phyloP scores from a whole-genome alignment of 164 flowering plant species.

The Taxillus chinensis region DNA sequence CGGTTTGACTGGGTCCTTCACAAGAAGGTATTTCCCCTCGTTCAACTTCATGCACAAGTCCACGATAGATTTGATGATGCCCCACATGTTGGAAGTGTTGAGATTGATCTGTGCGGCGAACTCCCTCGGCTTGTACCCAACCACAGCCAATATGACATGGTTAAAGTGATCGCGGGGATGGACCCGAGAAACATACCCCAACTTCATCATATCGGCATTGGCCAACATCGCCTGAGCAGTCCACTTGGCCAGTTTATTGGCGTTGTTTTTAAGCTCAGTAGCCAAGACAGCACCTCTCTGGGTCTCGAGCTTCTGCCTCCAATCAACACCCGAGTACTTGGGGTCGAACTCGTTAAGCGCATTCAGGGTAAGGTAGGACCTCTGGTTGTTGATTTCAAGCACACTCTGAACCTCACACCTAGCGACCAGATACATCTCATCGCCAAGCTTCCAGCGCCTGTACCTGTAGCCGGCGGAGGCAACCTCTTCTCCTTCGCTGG shows the following conservation, averaged over 20 bases:
- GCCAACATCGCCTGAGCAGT: conserved; percentile 88
- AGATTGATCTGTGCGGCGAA: conserved; percentile 86
- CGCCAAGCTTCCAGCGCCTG: conserved; percentile 90
- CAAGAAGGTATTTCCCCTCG: conserved; percentile 89
- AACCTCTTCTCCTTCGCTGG: conserved; percentile 78
- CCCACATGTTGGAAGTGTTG: conserved; percentile 93
- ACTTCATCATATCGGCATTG: conserved; percentile 87
- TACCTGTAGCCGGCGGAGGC: conserved; percentile 86
- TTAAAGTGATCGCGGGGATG: conserved; percentile 88
- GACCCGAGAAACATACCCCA: conserved; percentile 89
- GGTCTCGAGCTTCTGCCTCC: conserved; percentile 96
- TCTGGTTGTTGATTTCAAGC: conserved; percentile 55
- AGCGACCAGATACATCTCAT: conserved; percentile 70
- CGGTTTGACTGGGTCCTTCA: conserved; percentile 90
- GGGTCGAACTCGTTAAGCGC: conserved; percentile 95
- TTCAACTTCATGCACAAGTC: conserved; percentile 92
- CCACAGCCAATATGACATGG: conserved; percentile 77
- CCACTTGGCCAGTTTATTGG: conserved; percentile 91
- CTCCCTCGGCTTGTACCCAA: conserved; percentile 81
- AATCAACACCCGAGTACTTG: conserved; percentile 90
- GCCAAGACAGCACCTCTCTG: conserved; percentile 96
- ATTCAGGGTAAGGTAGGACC: conserved; percentile 67
- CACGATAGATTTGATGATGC: conserved; percentile 86
- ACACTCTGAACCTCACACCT: conserved; percentile 92
- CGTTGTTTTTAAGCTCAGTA: conserved; percentile 91